Percentiles rank a stretch among this genome's conserved stretches.
These are phyloP conservation scores for Ophiostoma ips DNA, from an alignment of 2,329 filamentous ascomycete genomes.

Conservation along the genomic window DNA sequence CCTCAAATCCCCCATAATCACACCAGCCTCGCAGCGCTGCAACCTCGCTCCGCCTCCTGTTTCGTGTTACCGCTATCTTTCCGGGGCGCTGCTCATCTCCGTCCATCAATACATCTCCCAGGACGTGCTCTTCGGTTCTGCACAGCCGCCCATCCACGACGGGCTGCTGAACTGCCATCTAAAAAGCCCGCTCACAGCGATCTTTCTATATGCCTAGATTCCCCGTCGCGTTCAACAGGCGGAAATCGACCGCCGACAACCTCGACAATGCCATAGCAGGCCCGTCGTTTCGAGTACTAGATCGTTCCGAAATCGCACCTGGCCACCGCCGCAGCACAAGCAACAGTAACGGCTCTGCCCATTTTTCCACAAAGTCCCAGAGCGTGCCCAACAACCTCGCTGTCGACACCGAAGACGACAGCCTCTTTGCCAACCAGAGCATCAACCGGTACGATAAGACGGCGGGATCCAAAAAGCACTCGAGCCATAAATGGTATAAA, in stretches of 20 bases:
- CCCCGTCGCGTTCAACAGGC: conserved; percentile 43
- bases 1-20: background rate
- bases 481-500: background rate
- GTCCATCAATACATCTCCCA: background rate
- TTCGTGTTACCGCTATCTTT: background rate
- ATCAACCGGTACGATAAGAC: conserved; percentile 36
- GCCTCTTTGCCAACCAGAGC: conserved; percentile 44
- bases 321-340: conserved; percentile 30
- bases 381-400: conserved; percentile 24
- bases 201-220: conserved; percentile 46
- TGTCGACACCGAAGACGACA: conserved; percentile 29
- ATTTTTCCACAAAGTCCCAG: conserved; percentile 22
- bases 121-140: too few relatives aligned
- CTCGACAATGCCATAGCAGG: conserved; percentile 38
- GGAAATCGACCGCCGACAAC: conserved; percentile 44
- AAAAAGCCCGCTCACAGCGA: background rate
- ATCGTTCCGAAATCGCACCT: conserved; percentile 32
- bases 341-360: conserved; percentile 22
- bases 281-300: conserved; percentile 45
- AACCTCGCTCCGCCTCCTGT: background rate
- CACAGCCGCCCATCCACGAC: background rate
- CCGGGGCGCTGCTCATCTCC: background rate
- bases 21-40: background rate
- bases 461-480: background rate
- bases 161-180: background rate